Conservation (phyloP, 257 asterid genomes). For the Vinca minor region DNA sequence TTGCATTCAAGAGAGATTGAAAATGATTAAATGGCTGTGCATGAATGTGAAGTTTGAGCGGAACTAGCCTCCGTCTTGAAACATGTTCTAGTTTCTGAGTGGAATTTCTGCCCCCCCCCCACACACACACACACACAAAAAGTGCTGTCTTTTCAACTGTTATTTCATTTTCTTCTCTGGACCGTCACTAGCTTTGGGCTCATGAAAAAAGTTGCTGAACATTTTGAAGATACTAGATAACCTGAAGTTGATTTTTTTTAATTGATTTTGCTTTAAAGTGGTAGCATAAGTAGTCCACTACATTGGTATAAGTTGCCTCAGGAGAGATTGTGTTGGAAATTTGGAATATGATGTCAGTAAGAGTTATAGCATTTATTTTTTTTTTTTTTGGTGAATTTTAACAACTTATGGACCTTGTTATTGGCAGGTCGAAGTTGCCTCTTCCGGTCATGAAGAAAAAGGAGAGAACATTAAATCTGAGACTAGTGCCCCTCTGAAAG, state of each 20-base stretch:
- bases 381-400: not conserved
- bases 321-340: not conserved
- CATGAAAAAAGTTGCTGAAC: no score
- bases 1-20: no score
- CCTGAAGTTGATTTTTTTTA: not conserved
- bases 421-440: conserved; percentile 87
- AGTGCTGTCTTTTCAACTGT: no score
- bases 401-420: conserved; percentile 5
- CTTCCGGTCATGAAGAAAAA: conserved; percentile 71
- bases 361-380: no score
- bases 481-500: conserved; percentile 52
- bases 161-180: no score
- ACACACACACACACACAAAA: no score
- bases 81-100: no score
- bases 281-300: not conserved
- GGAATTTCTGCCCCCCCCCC: no score
- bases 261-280: not conserved
- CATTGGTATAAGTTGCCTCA: not conserved
- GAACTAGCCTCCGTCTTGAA: no score
- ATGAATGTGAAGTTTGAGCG: no score
- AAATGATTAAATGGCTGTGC: no score
- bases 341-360: not conserved
- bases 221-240: not conserved
- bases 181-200: no score
- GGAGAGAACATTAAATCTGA: conserved; percentile 52